A percentile compares a stretch with the other conserved stretches of the same genome.
Conservation (phyloP, 805 yeast genomes). For the Suhomyces sp. region DNA sequence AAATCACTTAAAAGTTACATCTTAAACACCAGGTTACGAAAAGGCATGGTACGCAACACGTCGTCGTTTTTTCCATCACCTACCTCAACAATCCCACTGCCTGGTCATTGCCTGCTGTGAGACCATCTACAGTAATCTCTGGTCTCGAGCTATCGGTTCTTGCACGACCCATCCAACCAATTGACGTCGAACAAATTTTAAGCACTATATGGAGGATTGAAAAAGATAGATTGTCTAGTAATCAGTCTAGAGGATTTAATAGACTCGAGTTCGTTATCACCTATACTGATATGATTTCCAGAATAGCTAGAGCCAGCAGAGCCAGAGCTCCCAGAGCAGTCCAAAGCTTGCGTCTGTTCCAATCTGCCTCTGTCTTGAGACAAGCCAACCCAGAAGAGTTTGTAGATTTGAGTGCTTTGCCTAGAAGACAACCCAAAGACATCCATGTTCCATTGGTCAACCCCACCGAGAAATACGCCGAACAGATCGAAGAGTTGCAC, state of each 20-base stretch:
- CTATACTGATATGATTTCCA: constrained; percentile 6
- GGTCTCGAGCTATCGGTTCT: background rate
- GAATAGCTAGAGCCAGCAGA: constrained; percentile 3
- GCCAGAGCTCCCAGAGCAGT: constrained; percentile 4
- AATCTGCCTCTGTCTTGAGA: constrained; percentile 1
- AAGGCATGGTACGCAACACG: too few relatives aligned
- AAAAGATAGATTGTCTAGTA: background rate
- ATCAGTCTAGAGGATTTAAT: background rate
- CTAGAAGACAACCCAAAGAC: constrained; percentile 34
- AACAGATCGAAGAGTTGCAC: constrained; percentile 67
- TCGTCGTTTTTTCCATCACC: too few relatives aligned
- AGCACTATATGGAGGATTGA: background rate
- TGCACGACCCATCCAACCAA: constrained; percentile 5
- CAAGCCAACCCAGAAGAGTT: constrained; percentile 21
- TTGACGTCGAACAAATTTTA: constrained; percentile 5
- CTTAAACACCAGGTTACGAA: too few relatives aligned
- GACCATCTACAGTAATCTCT: too few relatives aligned
- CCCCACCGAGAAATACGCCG: constrained; percentile 74
- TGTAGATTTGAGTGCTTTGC: constrained; percentile 33
- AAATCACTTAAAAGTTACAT: too few relatives aligned
- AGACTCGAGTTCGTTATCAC: too few relatives aligned
- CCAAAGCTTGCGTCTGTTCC: constrained; percentile 2
- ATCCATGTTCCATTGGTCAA: constrained; percentile 54
- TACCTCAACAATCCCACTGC: too few relatives aligned
- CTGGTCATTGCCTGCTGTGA: too few relatives aligned